phyloP scores from a whole-genome alignment of 1,284 basidiomycete species.

The Ceratobasidium theobromae region DNA sequence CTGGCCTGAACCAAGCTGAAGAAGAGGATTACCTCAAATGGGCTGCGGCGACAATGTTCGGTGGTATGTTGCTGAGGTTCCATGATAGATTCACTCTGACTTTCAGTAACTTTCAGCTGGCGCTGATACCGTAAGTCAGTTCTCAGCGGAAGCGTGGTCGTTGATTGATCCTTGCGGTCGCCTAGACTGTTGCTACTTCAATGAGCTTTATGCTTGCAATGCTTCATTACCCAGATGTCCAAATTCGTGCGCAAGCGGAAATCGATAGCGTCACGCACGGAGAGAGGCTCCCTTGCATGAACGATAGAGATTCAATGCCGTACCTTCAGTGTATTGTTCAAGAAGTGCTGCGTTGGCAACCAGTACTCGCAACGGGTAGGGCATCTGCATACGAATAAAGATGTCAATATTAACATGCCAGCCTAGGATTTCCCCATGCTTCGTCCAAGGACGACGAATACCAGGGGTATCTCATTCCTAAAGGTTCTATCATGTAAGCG shows the following conservation, averaged over 20 bases:
- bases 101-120: neutral
- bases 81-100: neutral
- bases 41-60: neutral
- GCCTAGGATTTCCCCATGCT: constrained; percentile 43
- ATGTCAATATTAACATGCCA: neutral
- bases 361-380: neutral
- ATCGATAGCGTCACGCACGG: constrained; percentile 60
- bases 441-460: constrained; percentile 37
- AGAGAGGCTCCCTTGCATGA: constrained; percentile 61
- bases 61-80: neutral
- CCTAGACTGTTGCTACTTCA: neutral
- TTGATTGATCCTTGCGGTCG: neutral
- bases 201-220: constrained; percentile 51
- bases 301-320: constrained; percentile 57
- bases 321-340: constrained; percentile 61
- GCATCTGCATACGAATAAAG: neutral
- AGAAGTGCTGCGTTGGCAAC: constrained; percentile 62
- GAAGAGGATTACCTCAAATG: neutral
- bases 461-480: constrained; percentile 33
- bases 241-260: constrained; percentile 59
- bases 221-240: constrained; percentile 52
- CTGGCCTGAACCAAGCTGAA: neutral
- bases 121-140: neutral
- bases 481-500: constrained; percentile 34
- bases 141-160: neutral